These are phyloP conservation scores for Phytopythium vexans DNA, from an alignment of 352 stramenopile genomes.

Conservation along the genomic window DNA sequence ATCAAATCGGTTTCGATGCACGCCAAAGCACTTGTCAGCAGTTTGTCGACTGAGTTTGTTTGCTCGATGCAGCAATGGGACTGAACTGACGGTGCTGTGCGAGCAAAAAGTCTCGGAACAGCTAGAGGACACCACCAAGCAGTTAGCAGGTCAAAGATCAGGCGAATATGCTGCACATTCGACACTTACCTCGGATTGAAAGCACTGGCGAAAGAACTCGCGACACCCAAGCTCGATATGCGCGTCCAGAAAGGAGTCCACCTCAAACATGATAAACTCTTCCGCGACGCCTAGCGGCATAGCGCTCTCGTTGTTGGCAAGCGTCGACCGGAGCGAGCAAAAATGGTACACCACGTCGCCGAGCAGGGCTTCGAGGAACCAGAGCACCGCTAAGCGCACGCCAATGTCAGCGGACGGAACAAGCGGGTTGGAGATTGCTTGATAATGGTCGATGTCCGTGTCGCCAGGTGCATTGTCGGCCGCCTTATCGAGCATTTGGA, in stretches of 20 bases:
- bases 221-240: slow-evolving; percentile 69
- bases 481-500: not conserved
- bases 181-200: slow-evolving; percentile 55
- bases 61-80: not conserved
- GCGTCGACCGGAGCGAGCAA: slow-evolving; percentile 47
- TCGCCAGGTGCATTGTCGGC: not conserved
- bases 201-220: slow-evolving; percentile 77
- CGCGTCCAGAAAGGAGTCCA: slow-evolving; percentile 56
- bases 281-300: slow-evolving; percentile 6
- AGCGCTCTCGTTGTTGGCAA: slow-evolving; percentile 6
- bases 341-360: slow-evolving; percentile 62
- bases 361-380: slow-evolving; percentile 62
- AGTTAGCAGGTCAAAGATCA: not conserved
- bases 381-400: slow-evolving; percentile 40
- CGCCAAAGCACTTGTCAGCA: too few relatives aligned
- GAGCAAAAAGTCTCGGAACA: slow-evolving; percentile 55
- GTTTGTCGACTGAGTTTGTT: too few relatives aligned
- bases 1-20: too few relatives aligned
- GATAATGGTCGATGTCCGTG: not conserved
- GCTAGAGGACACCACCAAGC: slow-evolving; percentile 13
- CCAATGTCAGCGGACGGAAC: slow-evolving; percentile 16
- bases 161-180: not conserved
- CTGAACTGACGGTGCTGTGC: slow-evolving; percentile 45
- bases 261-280: slow-evolving; percentile 53
- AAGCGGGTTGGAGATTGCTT: not conserved